phyloP scores from a whole-genome alignment of 352 stramenopile species.

The Blastocystis sp. region DNA sequence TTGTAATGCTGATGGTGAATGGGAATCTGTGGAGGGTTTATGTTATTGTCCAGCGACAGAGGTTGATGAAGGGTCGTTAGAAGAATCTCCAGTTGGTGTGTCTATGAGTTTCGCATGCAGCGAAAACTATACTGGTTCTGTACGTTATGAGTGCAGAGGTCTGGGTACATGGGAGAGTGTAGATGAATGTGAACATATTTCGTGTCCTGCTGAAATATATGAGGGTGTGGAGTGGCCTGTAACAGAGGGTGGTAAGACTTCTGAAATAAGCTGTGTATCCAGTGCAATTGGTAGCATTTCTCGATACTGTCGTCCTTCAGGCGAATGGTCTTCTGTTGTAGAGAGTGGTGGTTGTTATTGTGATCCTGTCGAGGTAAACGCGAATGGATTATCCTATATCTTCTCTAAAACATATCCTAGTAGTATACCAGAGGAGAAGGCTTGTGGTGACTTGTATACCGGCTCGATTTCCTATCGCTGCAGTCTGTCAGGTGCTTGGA shows the following conservation, averaged over 20 bases:
- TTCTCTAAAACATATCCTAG: neutral
- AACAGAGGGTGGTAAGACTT: neutral
- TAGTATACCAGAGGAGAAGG: neutral
- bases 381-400: slow-evolving; percentile 6
- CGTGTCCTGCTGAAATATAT: slow-evolving; percentile 15
- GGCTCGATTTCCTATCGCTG: slow-evolving; percentile 27
- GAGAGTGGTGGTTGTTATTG: slow-evolving; percentile 8
- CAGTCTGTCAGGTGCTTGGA: slow-evolving; percentile 1
- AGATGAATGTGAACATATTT: slow-evolving; percentile 6
- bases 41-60: neutral
- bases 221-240: neutral
- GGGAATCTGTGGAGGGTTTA: slow-evolving; percentile 10
- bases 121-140: neutral
- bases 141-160: neutral
- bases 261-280: neutral
- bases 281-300: neutral
- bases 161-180: slow-evolving; percentile 7
- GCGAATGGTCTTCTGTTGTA: slow-evolving; percentile 13
- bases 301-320: neutral
- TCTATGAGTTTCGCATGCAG: neutral
- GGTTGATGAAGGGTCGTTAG: neutral
- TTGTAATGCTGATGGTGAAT: slow-evolving; percentile 10
- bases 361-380: neutral
- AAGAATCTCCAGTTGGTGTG: neutral
- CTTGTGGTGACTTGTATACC: neutral